Base-by-base conservation (phyloP, 1,284 basidiomycete species). In the Rhodotorula sp. region DNA sequence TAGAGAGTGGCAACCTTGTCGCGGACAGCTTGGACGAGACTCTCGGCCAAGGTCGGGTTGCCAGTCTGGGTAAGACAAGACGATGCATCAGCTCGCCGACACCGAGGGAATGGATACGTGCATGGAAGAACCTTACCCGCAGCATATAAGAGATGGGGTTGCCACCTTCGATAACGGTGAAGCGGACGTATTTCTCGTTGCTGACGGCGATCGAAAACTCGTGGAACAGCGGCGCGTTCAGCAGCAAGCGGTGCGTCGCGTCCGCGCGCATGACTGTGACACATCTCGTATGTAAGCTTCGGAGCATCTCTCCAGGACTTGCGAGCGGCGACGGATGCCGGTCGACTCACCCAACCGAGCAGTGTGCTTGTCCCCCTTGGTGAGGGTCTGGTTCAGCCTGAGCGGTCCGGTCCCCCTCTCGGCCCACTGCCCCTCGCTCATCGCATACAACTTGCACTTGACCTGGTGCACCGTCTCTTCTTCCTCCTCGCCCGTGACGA, bases 101-200 rank as follows among this genome's bases (percentile, higher is more conserved):
- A 4, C 14, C 1, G 29, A 20, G 14, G 33, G 26, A 18, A 17
- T 1, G 29, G 24, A 4, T n/a, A 30, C 3, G 17, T 46, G 30
- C 18, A 26, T 22, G 24, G 33, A 30, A 45, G 37, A 14, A 15
- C 66, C 72, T 48, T 55, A 75, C 67, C 37, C 74, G 44, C 8
- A 74, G 56, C 74, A 75, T 75, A 68, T 75, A 75, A 65, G 67
- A 74, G 51, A 69, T 69, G 45, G 76, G 75, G 48, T 69, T 69
- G 37, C 58, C 53, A 14, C 67, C 73, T 33, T 75, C 70, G 26
- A 78, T 72, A 7, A 72, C 74, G 30, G 71, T 74, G 66, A 78
- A 77, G 29, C 74, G 66, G 15, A 78, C 70, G 64, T 77, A 78
- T 53, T 78, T 78, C 46, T 77, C 75, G 58, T 75, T 72, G 44